Evolutionary conservation across 148 eudicot genomes (phyloP).

Genomic region (Vaccinium myrtillus): DNA sequence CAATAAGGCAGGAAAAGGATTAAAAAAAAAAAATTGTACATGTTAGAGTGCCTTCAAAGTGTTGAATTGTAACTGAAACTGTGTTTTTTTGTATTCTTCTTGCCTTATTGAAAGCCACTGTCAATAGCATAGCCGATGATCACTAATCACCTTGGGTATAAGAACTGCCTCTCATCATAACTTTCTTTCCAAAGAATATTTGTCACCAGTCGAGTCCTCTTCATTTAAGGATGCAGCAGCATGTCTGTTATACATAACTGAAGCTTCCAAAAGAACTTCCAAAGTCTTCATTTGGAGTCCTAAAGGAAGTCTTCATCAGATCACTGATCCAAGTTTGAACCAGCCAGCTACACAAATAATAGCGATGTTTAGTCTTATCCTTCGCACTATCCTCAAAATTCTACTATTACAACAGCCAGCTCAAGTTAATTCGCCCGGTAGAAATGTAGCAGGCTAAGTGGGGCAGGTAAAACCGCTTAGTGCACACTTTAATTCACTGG

Average conservation of each 20-base stretch:
- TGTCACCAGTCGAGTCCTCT: conserved; percentile 62
- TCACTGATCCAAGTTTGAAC: background rate
- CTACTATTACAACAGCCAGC: background rate
- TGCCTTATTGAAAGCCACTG: too few species aligned
- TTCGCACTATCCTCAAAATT: background rate
- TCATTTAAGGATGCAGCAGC: conserved; percentile 83
- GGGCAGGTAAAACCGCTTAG: background rate
- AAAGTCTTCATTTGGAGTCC: conserved; percentile 99
- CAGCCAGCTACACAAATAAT: background rate
- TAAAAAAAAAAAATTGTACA: too few species aligned
- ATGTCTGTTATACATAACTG: conserved; percentile 94
- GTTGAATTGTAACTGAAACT: too few species aligned
- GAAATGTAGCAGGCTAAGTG: background rate
- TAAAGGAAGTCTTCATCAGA: conserved; percentile 24
- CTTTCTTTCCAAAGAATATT: conserved; percentile 58
- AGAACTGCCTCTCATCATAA: conserved; percentile 46
- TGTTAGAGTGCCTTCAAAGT: too few species aligned
- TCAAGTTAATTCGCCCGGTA: background rate
- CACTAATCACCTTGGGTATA: conserved; percentile 67
- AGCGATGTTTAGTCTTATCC: background rate
- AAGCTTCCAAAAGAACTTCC: conserved; percentile 90
- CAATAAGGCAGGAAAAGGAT: too few species aligned
- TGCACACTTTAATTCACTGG: background rate
- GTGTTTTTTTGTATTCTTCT: too few species aligned
- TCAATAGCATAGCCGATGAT: too few species aligned